A percentile compares a stretch with the other conserved stretches of the same genome.
phyloP scores from a whole-genome alignment of 2,329 filamentous ascomycete genomes.

The Exophiala aquamarina region DNA sequence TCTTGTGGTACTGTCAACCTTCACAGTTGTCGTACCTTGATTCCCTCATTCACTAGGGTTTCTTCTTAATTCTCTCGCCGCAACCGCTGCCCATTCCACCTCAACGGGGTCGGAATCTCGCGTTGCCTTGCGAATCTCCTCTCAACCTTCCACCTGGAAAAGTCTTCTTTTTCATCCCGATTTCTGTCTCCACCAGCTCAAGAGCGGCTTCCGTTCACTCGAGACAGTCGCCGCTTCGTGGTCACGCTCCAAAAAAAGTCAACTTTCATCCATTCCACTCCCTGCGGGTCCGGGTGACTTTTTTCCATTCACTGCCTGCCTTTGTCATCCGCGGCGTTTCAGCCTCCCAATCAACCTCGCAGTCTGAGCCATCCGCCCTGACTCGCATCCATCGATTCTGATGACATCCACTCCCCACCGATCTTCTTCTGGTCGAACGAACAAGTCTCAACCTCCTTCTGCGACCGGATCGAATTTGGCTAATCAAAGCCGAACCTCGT shows the following conservation, averaged over 20 bases:
- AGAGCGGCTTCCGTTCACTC: slow-evolving; percentile 32
- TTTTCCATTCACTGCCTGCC: slow-evolving; percentile 14
- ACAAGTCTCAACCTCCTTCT: slow-evolving; percentile 8
- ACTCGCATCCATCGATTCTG: slow-evolving; percentile 19
- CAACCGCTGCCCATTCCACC: slow-evolving; percentile 8
- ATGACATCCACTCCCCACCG: slow-evolving; percentile 24
- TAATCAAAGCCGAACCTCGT: slow-evolving; percentile 21
- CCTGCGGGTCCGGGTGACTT: slow-evolving; percentile 24
- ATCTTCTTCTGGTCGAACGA: slow-evolving; percentile 17
- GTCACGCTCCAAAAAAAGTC: slow-evolving; percentile 4
- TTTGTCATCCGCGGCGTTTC: slow-evolving; percentile 22
- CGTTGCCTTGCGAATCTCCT: slow-evolving; percentile 24
- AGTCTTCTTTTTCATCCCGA: neutral
- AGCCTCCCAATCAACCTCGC: slow-evolving; percentile 21
- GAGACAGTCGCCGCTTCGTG: slow-evolving; percentile 30
- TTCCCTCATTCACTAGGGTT: slow-evolving; percentile 12
- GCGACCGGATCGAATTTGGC: slow-evolving; percentile 28
- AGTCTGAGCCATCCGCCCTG: slow-evolving; percentile 7
- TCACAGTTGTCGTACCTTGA: slow-evolving; percentile 20
- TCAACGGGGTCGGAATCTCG: slow-evolving; percentile 15
- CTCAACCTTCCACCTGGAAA: slow-evolving; percentile 18
- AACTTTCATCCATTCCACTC: slow-evolving; percentile 9
- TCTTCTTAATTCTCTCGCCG: slow-evolving; percentile 5
- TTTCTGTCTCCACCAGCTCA: slow-evolving; percentile 19
- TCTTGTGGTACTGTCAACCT: slow-evolving; percentile 21